These are phyloP conservation scores for Clonostachys byssicola DNA, from an alignment of 2,329 filamentous ascomycete species.

Conservation along the genomic window DNA sequence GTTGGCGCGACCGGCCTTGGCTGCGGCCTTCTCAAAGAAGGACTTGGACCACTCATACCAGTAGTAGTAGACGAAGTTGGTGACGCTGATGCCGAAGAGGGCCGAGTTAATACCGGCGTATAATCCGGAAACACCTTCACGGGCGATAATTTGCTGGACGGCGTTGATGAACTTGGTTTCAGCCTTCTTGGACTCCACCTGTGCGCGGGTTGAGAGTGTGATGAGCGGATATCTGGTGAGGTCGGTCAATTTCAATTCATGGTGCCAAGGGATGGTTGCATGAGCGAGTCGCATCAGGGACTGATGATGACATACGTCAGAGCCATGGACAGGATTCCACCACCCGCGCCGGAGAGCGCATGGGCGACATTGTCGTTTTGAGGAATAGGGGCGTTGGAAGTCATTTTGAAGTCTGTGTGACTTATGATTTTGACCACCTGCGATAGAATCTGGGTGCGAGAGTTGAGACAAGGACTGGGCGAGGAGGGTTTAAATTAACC, in stretches of 20 bases:
- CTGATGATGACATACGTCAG: constrained; percentile 62
- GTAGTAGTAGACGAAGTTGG: constrained; percentile 99
- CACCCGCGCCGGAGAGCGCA: constrained; percentile 87
- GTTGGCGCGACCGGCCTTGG: constrained; percentile 65
- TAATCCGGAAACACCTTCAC: constrained; percentile 83
- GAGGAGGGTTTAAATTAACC: not conserved
- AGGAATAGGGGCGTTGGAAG: constrained; percentile 61
- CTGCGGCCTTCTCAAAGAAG: constrained; percentile 77
- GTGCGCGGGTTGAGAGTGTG: constrained; percentile 92
- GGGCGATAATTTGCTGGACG: constrained; percentile 79
- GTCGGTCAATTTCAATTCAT: not conserved
- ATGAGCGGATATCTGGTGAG: constrained; percentile 81
- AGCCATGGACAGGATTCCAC: constrained; percentile 91
- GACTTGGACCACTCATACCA: constrained; percentile 98
- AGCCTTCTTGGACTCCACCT: constrained; percentile 94
- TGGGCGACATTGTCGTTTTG: constrained; percentile 97
- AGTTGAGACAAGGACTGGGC: not conserved
- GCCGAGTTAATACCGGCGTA: constrained; percentile 93
- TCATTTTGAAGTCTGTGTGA: not conserved
- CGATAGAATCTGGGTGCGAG: not conserved
- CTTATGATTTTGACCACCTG: not conserved
- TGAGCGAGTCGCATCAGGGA: constrained; percentile 1
- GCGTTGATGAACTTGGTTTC: constrained; percentile 81
- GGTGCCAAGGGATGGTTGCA: constrained; percentile 1
- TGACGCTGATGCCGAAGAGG: constrained; percentile 95